Evolutionary conservation across 164 flowering plant genomes (phyloP), one percentile per base, ranked within the genome.

Genomic region (Euptelea pleiosperma): DNA sequence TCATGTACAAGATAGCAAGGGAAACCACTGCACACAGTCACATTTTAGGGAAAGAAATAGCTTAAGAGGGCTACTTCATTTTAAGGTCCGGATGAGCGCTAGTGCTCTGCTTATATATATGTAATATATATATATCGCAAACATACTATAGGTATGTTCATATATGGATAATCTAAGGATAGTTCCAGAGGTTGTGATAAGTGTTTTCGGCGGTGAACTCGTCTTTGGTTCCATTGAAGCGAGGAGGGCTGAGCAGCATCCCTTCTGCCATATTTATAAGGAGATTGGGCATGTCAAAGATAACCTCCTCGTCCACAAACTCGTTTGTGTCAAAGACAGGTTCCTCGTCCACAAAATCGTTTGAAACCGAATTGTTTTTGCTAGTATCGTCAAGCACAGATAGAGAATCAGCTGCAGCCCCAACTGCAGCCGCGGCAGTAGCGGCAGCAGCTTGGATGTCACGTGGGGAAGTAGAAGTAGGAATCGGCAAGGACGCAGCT

Each of bases 201-300:
- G n/a, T n/a, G n/a, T 15, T 37, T 53, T 34, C 33, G n/a, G 15
- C 43, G 10, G 7, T 37, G 18, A n/a, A n/a, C 14, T 62, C 73
- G 2, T 52, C 70, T 1, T 21, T 59, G 0, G 54, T 42, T 11
- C 37, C 15, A 54, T 74, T 75, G 62, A 78, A 56, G 2, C 80
- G 80, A 47, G 95, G 95, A 58, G 91, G 95, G 66, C 91, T 84
- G 18, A 87, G 70, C 58, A 87, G 76, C 95, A 87, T 81, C 29
- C 89, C 91, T 64, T 87, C 80, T 12, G 95, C 95, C 95, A 87
- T 87, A 51, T 81, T 78, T 30, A 61, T 54, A 9, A 87, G 66
- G 39, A 84, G 58, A 80, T 80, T 83, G 9, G 95, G 95, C 89
- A 87, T 79, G 57, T 85, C 83, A 57, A 84, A 87, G 44, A 87